Evolutionary conservation across 352 stramenopile species (phyloP).

Genomic region (Phytophthora foliorum): DNA sequence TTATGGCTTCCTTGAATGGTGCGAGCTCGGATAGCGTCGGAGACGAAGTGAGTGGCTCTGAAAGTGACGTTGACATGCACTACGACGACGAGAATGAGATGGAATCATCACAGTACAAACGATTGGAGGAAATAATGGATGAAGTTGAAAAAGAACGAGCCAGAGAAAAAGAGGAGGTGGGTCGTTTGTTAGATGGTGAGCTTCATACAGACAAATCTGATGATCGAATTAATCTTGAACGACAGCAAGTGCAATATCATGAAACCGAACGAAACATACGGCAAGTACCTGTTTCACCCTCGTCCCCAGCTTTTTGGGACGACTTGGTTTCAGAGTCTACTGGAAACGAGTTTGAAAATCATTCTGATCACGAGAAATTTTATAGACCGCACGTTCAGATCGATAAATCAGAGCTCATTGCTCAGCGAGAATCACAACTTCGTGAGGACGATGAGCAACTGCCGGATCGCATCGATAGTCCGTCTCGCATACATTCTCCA

Average conservation of each 20-base stretch:
- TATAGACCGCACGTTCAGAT: slow-evolving; percentile 20
- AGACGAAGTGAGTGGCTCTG: not conserved
- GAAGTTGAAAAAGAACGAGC: slow-evolving; percentile 47
- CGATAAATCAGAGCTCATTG: slow-evolving; percentile 35
- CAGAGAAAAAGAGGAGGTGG: slow-evolving; percentile 13
- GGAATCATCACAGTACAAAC: slow-evolving; percentile 24
- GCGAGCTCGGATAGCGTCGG: not conserved
- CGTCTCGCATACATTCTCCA: slow-evolving; percentile 50
- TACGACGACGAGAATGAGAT: slow-evolving; percentile 1
- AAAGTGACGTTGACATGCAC: slow-evolving; percentile 6
- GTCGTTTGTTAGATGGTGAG: not conserved
- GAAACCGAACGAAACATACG: not conserved
- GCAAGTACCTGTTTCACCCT: slow-evolving; percentile 17
- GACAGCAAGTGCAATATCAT: not conserved
- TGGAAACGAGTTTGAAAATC: not conserved
- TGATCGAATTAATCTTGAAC: not conserved
- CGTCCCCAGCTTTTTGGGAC: slow-evolving; percentile 42
- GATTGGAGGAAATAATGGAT: slow-evolving; percentile 62
- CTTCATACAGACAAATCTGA: not conserved
- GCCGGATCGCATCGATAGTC: slow-evolving; percentile 22
- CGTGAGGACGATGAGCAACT: slow-evolving; percentile 21
- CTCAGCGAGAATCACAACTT: slow-evolving; percentile 30
- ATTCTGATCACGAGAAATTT: not conserved
- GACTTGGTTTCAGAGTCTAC: slow-evolving; percentile 29
- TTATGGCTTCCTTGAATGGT: slow-evolving; percentile 42